Conservation (phyloP, 257 asterid genomes). For the Rauvolfia tetraphylla region DNA sequence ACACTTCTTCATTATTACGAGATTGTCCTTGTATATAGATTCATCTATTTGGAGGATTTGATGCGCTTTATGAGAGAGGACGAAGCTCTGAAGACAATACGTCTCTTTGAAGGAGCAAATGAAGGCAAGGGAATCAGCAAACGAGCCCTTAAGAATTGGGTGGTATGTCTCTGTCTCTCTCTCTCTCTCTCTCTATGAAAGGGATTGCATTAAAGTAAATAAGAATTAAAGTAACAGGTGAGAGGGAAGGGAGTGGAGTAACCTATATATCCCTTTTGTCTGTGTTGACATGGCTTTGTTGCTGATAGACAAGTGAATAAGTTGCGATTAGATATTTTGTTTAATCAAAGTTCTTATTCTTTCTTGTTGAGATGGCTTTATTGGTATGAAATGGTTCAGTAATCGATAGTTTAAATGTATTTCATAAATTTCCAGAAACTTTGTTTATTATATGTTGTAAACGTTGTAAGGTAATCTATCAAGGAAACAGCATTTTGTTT, state of each 20-base stretch:
- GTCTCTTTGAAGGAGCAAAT: constrained; percentile 62
- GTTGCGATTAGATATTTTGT: background rate
- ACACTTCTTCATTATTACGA: background rate
- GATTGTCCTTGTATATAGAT: constrained; percentile 30
- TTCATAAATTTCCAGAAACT: background rate
- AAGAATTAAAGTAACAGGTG: background rate
- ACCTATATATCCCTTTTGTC: too few relatives aligned
- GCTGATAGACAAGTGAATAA: background rate
- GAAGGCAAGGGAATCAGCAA: constrained; percentile 79
- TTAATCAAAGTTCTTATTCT: background rate
- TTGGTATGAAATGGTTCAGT: background rate
- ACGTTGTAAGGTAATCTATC: background rate
- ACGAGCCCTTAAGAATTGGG: constrained; percentile 79
- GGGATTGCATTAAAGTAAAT: background rate
- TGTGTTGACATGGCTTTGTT: too few relatives aligned
- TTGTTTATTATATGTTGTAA: background rate
- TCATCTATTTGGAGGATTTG: constrained; percentile 60
- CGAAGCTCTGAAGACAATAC: constrained; percentile 63
- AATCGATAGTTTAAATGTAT: background rate
- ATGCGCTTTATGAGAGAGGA: constrained; percentile 83
- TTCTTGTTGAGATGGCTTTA: background rate
- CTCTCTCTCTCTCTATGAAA: too few relatives aligned
- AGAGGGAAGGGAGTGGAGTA: background rate
- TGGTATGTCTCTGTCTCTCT: constrained; percentile 42
- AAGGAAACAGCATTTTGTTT: background rate